Evolutionary conservation across 768 basidiomycete genomes (phyloP).

Genomic region (Panaeolus papilionaceus): DNA sequence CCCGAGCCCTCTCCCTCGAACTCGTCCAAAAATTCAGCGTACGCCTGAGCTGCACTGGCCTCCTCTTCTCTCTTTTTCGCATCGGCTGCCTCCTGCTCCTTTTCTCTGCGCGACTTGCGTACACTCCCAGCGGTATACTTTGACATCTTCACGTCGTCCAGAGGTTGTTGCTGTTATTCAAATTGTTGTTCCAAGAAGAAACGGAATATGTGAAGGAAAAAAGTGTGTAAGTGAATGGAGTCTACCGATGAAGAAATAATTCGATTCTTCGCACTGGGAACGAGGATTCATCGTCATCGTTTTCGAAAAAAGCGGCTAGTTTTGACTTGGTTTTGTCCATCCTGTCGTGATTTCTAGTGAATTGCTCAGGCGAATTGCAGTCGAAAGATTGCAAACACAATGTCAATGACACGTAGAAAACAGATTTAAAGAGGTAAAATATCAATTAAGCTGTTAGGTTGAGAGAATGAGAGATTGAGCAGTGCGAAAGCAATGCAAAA

Average conservation of each 20-base stretch:
- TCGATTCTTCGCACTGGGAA: constrained; percentile 92
- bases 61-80: constrained; percentile 88
- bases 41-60: constrained; percentile 76
- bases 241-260: constrained; percentile 57
- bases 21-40: constrained; percentile 83
- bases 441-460: background rate
- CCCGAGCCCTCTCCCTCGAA: constrained; percentile 75
- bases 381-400: background rate
- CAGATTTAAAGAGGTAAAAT: background rate
- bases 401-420: constrained; percentile 4
- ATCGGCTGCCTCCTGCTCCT: constrained; percentile 92
- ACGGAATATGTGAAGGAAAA: constrained; percentile 45
- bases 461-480: background rate
- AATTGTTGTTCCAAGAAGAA: constrained; percentile 10
- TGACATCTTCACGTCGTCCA: constrained; percentile 86
- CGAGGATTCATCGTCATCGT: constrained; percentile 84
- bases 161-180: constrained; percentile 72
- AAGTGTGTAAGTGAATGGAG: constrained; percentile 56
- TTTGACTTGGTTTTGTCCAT: constrained; percentile 76
- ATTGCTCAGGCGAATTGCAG: constrained; percentile 1
- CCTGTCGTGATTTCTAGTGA: background rate
- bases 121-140: constrained; percentile 87
- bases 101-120: constrained; percentile 89
- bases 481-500: background rate
- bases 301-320: constrained; percentile 84